Conservation (phyloP, 495 filamentous ascomycete species). For the Annulohypoxylon bovei region DNA sequence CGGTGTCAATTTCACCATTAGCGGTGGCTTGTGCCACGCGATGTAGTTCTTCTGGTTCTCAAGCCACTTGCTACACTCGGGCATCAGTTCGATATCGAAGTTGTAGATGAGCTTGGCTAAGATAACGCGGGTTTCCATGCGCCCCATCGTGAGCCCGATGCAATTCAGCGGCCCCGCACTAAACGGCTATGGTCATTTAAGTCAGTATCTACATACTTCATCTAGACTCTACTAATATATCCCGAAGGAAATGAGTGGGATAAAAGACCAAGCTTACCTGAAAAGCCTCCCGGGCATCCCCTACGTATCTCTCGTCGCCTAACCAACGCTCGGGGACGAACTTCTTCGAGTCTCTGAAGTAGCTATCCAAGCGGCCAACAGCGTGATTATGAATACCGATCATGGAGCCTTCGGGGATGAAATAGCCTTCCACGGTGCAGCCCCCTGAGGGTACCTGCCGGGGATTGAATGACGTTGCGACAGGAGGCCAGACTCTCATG, state of each 20-base stretch:
- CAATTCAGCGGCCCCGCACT: slow-evolving; percentile 61
- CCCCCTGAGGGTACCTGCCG: slow-evolving; percentile 52
- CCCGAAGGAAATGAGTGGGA: too few species aligned
- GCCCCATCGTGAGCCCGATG: slow-evolving; percentile 60
- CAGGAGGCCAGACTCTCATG: slow-evolving; percentile 66
- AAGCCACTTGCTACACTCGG: slow-evolving; percentile 49
- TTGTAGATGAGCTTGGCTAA: slow-evolving; percentile 60
- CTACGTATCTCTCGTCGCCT: slow-evolving; percentile 47
- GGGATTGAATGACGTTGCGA: slow-evolving; percentile 51
- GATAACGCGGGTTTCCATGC: slow-evolving; percentile 58
- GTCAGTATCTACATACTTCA: not conserved
- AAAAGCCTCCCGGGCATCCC: slow-evolving; percentile 50
- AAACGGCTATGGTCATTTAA: slow-evolving; percentile 54
- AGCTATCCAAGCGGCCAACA: slow-evolving; percentile 22
- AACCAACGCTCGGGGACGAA: slow-evolving; percentile 61
- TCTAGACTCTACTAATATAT: too few species aligned
- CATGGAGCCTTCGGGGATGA: slow-evolving; percentile 40
- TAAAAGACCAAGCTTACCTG: slow-evolving; percentile 19
- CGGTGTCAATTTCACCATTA: slow-evolving; percentile 35
- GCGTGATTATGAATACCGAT: slow-evolving; percentile 37
- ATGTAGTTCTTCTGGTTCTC: slow-evolving; percentile 41
- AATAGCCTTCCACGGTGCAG: slow-evolving; percentile 51
- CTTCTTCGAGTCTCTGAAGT: slow-evolving; percentile 53
- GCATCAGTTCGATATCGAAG: slow-evolving; percentile 59
- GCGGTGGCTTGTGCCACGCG: slow-evolving; percentile 45